Base-by-base conservation (phyloP, 2,329 filamentous ascomycete species). In the Cadophora luteo-olivacea region DNA sequence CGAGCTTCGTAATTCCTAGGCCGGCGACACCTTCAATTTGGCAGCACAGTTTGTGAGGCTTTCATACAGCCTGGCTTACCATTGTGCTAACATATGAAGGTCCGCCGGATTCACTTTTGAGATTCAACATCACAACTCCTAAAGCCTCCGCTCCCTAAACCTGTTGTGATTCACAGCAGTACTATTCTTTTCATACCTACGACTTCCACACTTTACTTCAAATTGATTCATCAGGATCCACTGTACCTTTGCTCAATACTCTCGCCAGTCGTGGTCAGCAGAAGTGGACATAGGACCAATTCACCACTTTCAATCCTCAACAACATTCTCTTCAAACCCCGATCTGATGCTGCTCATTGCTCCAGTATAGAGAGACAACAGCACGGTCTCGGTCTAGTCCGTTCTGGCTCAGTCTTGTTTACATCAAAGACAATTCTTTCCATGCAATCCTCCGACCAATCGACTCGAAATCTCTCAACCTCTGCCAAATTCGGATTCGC, bases 401-500 rank as follows among this genome's bases (percentile, higher is more conserved):
- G 12, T 41, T 38, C n/a, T 19, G 57, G 3, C n/a, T 19, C 33
- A 14, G 24, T 19, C 36, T 36, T 33, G 9, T 49, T 49, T 19
- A 22, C 32, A 48, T 29, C 24, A 48, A 38, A 32, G 32, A 5
- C 65, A 25, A 22, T 14, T n/a, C 22, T 41, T 41, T 25, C 52
- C 63, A 62, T 67, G 63, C 63, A 32, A 58, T 16, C 45, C 33
- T 16, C 54, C 36, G n/a, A 58, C 19, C 36, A 25, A 19, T n/a
- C 11, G 24, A 38, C n/a, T 25, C 70, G 58, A 66, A 62, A 72
- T 29, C 58, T 64, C 51, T 52, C 55, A 49, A 57, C 67, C 29
- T 63, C 67, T 36, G 66, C 36, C 22, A 72, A 66, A 54, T 54
- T 72, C n/a, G 54, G 57, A 24, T 68, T 51, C 48, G 70, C 72